Base-by-base conservation (phyloP, 2,329 filamentous ascomycete species). In the Claviceps monticola region DNA sequence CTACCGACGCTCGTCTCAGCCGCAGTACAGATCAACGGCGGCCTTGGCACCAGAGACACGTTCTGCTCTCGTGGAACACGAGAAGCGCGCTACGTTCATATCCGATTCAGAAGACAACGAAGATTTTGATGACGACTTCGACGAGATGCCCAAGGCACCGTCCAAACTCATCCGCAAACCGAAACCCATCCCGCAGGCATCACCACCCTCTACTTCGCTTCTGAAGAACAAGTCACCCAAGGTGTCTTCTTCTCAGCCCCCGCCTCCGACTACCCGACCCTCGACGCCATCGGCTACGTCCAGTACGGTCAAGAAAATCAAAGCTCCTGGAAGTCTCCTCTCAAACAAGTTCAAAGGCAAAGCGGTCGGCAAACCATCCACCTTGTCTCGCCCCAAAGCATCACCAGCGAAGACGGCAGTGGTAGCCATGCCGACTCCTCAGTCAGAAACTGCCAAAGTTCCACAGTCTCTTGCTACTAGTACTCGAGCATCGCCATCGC, bases 1-100 rank as follows among this genome's bases (percentile, higher is more conserved):
- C 49, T 68, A 74, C 47, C 68, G 72, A 29, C 72, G 73, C 46
- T 70, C 71, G 13, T 59, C 68, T 51, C 62, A 72, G 47, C 70
- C 68, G 4, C 53, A 57, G 8, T 65, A 62, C 34, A 60, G 62
- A 34, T 59, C 63, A 41, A 41, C 16, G 14, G 50, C 55, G 2
- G 54, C 58, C 14, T 62, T 59, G 42, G 58, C 53, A 3, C 49
- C 56, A 2, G 54, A 57, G 36, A 53, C 57, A 2, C 50, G 57
- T 3, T 57, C 59, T 2, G 60, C 54, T 14, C 55, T 68, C 5
- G 53, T 54, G 13, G 64, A 66, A 37, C 61, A 68, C 46, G 63
- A 67, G 53, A 59, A 63, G 43, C 61, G 65, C 17, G 66, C 68
- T 4, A 68, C 66, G 0, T 68, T 66, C 45, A 62, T 74, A 26